Conservation (phyloP, 345 rosid genomes). For the Trapa bicornis region DNA sequence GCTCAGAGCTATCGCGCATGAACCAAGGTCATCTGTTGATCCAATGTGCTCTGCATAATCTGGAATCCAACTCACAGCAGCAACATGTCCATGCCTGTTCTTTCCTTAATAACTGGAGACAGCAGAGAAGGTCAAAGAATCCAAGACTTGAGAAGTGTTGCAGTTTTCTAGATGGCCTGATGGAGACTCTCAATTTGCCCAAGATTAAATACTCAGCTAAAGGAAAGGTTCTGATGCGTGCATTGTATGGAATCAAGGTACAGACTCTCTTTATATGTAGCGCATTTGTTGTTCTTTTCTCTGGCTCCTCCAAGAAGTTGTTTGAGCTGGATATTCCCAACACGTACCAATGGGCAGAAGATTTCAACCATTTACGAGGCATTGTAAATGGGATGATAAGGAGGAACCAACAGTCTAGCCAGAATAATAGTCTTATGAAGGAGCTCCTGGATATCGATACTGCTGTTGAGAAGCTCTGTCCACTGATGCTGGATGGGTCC, state of each 20-base stretch:
- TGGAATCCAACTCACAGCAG: conserved; percentile 42
- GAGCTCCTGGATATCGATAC: conserved; percentile 56
- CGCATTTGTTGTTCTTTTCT: conserved; percentile 60
- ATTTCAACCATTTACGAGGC: conserved; percentile 41
- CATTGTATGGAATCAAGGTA: conserved; percentile 81
- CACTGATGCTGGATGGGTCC: conserved; percentile 44
- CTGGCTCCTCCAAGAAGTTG: conserved; percentile 50
- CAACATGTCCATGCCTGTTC: conserved; percentile 42
- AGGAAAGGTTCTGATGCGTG: conserved; percentile 82
- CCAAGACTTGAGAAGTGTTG: conserved; percentile 50
- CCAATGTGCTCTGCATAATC: conserved; percentile 49
- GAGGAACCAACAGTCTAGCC: conserved; percentile 26
- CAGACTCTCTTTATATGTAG: conserved; percentile 63
- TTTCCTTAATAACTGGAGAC: conserved; percentile 69
- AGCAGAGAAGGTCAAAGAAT: conserved; percentile 46
- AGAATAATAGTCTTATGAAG: conserved; percentile 32
- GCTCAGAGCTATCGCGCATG: conserved; percentile 66
- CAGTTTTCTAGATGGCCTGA: conserved; percentile 42
- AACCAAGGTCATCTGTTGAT: conserved; percentile 73
- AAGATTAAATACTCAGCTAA: conserved; percentile 81
- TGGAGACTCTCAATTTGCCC: conserved; percentile 44
- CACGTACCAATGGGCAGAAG: conserved; percentile 38
- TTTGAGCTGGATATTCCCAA: conserved; percentile 37
- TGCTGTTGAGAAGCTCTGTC: conserved; percentile 44
- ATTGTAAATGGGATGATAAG: conserved; percentile 39